Percentiles rank a stretch among this genome's conserved stretches.
These are phyloP conservation scores for Paecilomyces variotii DNA, from an alignment of 2,329 filamentous ascomycete species.

Conservation along the genomic window DNA sequence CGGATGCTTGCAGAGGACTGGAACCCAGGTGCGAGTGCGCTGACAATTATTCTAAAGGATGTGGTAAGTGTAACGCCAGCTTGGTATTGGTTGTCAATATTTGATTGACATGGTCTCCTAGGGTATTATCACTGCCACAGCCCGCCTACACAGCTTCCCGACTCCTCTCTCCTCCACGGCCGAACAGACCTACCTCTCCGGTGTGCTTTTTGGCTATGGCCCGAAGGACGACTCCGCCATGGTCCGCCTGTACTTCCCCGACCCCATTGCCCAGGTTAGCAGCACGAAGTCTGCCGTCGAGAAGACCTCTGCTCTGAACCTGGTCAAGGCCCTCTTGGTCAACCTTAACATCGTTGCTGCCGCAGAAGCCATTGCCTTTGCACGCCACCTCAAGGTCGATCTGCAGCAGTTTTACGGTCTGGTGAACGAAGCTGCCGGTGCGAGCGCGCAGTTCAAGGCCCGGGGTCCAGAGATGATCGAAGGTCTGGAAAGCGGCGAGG, in stretches of 20 bases:
- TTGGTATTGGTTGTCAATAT: neutral
- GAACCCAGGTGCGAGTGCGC: constrained; percentile 50
- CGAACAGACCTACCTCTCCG: constrained; percentile 58
- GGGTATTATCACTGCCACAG: constrained; percentile 60
- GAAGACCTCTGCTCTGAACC: constrained; percentile 27
- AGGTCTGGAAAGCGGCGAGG: constrained; percentile 15
- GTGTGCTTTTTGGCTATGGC: constrained; percentile 50
- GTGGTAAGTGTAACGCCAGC: constrained; percentile 21
- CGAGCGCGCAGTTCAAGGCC: constrained; percentile 37
- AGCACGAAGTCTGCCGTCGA: constrained; percentile 24
- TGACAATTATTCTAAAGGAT: constrained; percentile 56
- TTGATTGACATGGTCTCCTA: constrained; percentile 11
- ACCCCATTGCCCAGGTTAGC: constrained; percentile 33
- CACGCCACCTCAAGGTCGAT: constrained; percentile 38
- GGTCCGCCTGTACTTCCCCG: constrained; percentile 45
- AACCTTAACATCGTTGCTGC: constrained; percentile 44
- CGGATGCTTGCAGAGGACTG: constrained; percentile 47
- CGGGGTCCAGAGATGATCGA: constrained; percentile 30
- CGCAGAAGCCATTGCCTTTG: constrained; percentile 42
- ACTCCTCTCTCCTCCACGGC: constrained; percentile 54
- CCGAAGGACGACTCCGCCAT: constrained; percentile 48
- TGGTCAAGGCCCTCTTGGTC: constrained; percentile 37
- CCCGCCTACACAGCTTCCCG: constrained; percentile 50
- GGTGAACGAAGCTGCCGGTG: constrained; percentile 41
- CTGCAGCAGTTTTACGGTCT: constrained; percentile 39